Base-by-base conservation (phyloP, 73 alveolate species). In the Uronychia binucleata region DNA sequence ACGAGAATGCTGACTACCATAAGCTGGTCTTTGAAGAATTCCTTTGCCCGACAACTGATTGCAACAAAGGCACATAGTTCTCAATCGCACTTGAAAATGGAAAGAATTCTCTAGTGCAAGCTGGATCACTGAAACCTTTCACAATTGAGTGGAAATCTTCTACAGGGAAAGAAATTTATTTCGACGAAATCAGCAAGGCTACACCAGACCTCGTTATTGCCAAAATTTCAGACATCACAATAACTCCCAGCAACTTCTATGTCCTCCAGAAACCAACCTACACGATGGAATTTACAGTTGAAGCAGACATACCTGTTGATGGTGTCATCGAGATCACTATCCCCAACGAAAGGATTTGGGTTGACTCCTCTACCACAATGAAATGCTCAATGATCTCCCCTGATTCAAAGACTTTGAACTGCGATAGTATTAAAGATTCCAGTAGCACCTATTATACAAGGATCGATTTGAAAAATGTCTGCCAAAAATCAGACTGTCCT, bases 21-120 rank as follows among this genome's bases (percentile, higher is more conserved):
- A 34, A 82, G 30, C 13, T 82, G 30, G 34, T 83, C 0, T 0
- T 82, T 1, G 34, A 30, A 0, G 89, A 82, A 27, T 82, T 35
- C 77, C 28, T 29, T 1, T 82, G 89, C 34, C 28, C 77, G 19
- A n/a, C 35, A 13, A 29, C 79, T 1, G 34, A 82, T 57, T 82
- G 89, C n/a, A 80, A 82, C 0, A 8, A 30, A 33, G 74, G 35
- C 28, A 67, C 82, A 0, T 1, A 78, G 32, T 82, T 67, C 34
- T 19, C 26, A 11, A 1, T 82, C 1, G 34, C 26, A 29, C n/a
- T 81, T 1, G 32, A 5, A 0, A 27, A 33, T 26, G 78, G 78
- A 1, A 74, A 82, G 78, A 82, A 82, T 82, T 83, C 89, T 27
- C 77, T 35, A 26, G 89, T 82, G 1, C 31, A 79, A 0, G 82